phyloP scores from a whole-genome alignment of 352 stramenopile species.

The Phytopythium oedochilum region DNA sequence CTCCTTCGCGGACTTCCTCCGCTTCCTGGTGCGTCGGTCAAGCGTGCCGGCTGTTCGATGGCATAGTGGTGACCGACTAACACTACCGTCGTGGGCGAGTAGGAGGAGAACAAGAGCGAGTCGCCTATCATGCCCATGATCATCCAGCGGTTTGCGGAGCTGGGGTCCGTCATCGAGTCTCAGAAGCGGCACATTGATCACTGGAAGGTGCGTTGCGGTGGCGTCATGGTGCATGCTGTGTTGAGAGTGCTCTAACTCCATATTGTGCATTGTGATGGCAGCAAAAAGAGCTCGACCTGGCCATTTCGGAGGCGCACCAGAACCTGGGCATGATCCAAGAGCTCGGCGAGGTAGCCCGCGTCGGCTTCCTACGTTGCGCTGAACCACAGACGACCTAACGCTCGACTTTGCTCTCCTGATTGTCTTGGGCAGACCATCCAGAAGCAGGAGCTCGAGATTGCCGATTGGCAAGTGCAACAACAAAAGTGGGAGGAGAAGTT shows the following conservation, averaged over 20 bases:
- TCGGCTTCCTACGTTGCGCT: neutral
- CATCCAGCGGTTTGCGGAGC: constrained; percentile 68
- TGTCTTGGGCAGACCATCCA: constrained; percentile 32
- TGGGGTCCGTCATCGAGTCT: constrained; percentile 78
- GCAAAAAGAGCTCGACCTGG: constrained; percentile 74
- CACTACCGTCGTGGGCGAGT: no score
- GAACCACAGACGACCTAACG: neutral
- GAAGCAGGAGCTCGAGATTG: constrained; percentile 54
- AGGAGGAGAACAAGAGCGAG: constrained; percentile 74
- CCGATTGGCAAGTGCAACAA: constrained; percentile 50
- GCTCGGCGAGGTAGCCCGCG: constrained; percentile 50
- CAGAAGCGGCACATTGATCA: constrained; percentile 83
- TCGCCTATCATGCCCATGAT: constrained; percentile 74
- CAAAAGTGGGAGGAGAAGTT: constrained; percentile 82
- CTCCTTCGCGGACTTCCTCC: constrained; percentile 76
- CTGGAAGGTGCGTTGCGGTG: constrained; percentile 45
- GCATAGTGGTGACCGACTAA: no score
- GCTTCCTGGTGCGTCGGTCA: constrained; percentile 75
- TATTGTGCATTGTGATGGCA: neutral
- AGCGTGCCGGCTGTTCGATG: no score
- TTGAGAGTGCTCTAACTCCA: neutral
- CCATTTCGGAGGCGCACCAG: constrained; percentile 65
- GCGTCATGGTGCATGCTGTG: neutral
- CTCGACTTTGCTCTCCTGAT: neutral
- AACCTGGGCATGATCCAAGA: constrained; percentile 58